phyloP scores from a whole-genome alignment of 371 early-diverging fungal genomes.

The Mucor sp. region DNA sequence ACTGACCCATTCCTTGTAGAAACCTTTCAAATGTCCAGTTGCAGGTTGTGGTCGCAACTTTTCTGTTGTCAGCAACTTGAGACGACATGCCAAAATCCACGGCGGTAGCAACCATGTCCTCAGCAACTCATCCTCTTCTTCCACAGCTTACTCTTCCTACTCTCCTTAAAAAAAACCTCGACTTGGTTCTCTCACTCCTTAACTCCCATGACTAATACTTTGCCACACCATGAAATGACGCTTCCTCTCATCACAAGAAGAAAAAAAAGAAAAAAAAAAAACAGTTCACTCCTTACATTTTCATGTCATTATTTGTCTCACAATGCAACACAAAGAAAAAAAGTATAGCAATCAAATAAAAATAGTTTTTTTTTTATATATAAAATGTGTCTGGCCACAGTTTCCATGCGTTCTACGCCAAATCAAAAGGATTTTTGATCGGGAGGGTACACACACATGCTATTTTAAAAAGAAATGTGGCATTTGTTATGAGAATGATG shows the following conservation, averaged over 20 bases:
- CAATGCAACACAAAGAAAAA: background rate
- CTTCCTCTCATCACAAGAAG: background rate
- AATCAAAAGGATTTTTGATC: background rate
- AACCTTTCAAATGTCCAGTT: conserved; percentile 34
- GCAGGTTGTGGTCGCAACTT: conserved; percentile 37
- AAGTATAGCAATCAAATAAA: background rate
- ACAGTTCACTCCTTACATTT: background rate
- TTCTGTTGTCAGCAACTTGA: conserved; percentile 38
- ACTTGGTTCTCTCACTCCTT: background rate
- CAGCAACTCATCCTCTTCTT: background rate
- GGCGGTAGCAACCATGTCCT: background rate
- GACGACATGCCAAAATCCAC: conserved; percentile 41
- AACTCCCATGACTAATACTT: background rate
- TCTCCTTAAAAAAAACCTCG: background rate
- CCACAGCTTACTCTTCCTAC: conserved; percentile 1
- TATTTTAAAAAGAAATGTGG: background rate
- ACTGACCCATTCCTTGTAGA: conserved; percentile 11
- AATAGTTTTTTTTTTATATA: background rate
- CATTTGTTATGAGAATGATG: background rate
- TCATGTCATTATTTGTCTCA: background rate
- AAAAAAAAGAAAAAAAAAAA: too few species aligned
- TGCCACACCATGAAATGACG: background rate
- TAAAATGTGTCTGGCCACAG: background rate
- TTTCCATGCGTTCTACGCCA: background rate
- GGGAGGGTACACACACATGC: background rate